Conservation (phyloP, 805 yeast species). For the Saturnispora besseyi region DNA sequence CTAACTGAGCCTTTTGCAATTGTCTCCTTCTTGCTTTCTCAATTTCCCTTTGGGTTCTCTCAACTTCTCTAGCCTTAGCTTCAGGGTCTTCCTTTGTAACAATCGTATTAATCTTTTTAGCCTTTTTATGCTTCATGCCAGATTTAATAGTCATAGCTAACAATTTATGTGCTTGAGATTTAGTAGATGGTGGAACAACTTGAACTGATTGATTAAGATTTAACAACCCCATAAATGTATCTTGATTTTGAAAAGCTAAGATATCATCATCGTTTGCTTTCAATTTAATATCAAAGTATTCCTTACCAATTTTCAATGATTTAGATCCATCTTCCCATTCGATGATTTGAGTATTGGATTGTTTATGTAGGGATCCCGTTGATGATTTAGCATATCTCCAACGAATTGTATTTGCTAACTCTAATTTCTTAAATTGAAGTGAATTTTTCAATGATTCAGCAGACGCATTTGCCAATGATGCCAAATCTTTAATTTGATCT, state of each 20-base stretch:
- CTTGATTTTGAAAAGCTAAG: constrained; percentile 63
- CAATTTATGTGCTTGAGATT: constrained; percentile 70
- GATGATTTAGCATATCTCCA: constrained; percentile 85
- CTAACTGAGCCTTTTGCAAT: constrained; percentile 41
- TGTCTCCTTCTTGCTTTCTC: constrained; percentile 58
- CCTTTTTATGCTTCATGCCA: constrained; percentile 35
- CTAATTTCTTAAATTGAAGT: constrained; percentile 26
- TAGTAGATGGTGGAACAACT: constrained; percentile 86
- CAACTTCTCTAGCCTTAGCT: constrained; percentile 55
- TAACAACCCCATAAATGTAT: constrained; percentile 62
- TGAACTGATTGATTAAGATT: constrained; percentile 55
- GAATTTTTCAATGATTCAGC: constrained; percentile 37
- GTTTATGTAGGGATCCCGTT: constrained; percentile 66
- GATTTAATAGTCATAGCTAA: constrained; percentile 62
- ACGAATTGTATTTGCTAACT: constrained; percentile 59
- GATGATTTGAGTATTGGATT: constrained; percentile 81
- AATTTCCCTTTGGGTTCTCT: constrained; percentile 55
- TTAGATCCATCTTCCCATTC: constrained; percentile 92
- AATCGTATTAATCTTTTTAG: constrained; percentile 41
- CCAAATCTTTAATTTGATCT: constrained; percentile 41
- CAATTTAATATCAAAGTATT: constrained; percentile 68
- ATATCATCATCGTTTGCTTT: constrained; percentile 63
- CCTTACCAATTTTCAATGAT: constrained; percentile 81
- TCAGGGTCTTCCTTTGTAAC: constrained; percentile 59
- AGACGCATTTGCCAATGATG: constrained; percentile 6